Evolutionary conservation across 805 yeast genomes (phyloP).

Genomic region (Schwanniomyces pseudopolymorphus): DNA sequence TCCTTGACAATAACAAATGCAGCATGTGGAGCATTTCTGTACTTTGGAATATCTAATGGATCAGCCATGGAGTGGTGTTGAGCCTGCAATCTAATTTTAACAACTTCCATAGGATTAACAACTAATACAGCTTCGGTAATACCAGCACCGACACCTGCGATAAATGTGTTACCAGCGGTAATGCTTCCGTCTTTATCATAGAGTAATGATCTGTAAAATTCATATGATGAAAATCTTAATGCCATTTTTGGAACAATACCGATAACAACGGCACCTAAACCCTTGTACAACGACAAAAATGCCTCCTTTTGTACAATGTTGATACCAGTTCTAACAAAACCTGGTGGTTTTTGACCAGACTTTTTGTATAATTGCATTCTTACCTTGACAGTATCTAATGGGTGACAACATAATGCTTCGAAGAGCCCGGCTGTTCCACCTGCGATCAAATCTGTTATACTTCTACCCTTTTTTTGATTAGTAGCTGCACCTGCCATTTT

Average conservation of each 20-base stretch:
- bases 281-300: slow-evolving; percentile 84
- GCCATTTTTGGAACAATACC: slow-evolving; percentile 99
- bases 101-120: slow-evolving; percentile 97
- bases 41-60: slow-evolving; percentile 77
- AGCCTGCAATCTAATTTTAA: slow-evolving; percentile 93
- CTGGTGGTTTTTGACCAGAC: slow-evolving; percentile 75
- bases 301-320: slow-evolving; percentile 79
- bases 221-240: slow-evolving; percentile 91
- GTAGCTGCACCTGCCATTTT: slow-evolving; percentile 11
- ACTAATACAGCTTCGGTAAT: slow-evolving; percentile 91
- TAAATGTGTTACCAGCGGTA: slow-evolving; percentile 71
- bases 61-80: slow-evolving; percentile 89
- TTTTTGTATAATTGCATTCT: slow-evolving; percentile 90
- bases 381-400: slow-evolving; percentile 96
- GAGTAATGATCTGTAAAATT: slow-evolving; percentile 73
- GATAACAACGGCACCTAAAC: slow-evolving; percentile 93
- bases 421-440: slow-evolving; percentile 98
- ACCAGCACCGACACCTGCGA: slow-evolving; percentile 98
- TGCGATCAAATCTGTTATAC: slow-evolving; percentile 70
- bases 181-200: slow-evolving; percentile 64
- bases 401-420: slow-evolving; percentile 97
- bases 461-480: slow-evolving; percentile 33
- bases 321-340: slow-evolving; percentile 80
- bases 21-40: slow-evolving; percentile 91
- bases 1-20: slow-evolving; percentile 79